phyloP scores from a whole-genome alignment of 78 protist genomes.

The Dictyostelium citrinum region DNA sequence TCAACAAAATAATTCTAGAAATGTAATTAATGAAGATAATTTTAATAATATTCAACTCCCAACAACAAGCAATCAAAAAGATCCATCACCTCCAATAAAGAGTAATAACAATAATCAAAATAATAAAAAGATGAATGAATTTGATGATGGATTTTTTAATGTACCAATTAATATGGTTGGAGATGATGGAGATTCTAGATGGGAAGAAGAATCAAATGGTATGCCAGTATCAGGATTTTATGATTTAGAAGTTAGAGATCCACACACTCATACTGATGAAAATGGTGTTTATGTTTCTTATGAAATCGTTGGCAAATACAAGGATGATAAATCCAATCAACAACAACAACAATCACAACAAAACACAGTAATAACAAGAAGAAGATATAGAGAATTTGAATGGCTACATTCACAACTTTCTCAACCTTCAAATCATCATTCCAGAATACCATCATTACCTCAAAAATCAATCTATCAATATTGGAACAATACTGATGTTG shows the following conservation, averaged over 20 bases:
- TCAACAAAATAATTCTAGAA: background rate
- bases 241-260: conserved; percentile 65
- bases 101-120: background rate
- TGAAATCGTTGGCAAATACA: conserved; percentile 32
- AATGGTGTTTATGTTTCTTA: conserved; percentile 17
- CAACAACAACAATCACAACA: background rate
- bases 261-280: conserved; percentile 29
- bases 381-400: conserved; percentile 71
- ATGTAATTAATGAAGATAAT: background rate
- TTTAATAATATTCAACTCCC: background rate
- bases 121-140: background rate
- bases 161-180: conserved; percentile 25
- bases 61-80: background rate
- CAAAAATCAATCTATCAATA: conserved; percentile 65
- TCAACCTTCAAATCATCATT: conserved; percentile 25
- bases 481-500: conserved; percentile 65
- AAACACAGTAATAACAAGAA: background rate
- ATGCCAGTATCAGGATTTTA: conserved; percentile 15
- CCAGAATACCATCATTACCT: conserved; percentile 50
- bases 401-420: conserved; percentile 64
- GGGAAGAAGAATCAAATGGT: conserved; percentile 67
- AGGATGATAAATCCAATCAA: background rate
- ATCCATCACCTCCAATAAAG: background rate
- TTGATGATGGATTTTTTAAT: conserved; percentile 56
- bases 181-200: conserved; percentile 33